Conservation (phyloP, 805 yeast genomes). For the Zygosaccharomyces rouxii region DNA sequence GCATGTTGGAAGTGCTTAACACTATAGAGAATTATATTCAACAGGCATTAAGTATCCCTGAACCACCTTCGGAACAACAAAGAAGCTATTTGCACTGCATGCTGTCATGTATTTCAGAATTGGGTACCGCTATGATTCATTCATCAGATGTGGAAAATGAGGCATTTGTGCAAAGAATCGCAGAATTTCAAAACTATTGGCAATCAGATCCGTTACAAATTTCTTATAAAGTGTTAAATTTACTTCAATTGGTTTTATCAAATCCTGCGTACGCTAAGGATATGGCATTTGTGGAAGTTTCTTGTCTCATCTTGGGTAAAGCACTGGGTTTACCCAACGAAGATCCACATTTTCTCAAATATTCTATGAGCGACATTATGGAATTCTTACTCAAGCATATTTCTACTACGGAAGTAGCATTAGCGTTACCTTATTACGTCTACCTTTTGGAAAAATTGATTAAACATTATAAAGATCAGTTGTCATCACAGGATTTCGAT, state of each 20-base stretch:
- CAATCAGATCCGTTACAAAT: slow-evolving; percentile 43
- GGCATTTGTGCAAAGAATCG: slow-evolving; percentile 16
- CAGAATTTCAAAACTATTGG: slow-evolving; percentile 44
- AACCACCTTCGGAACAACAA: slow-evolving; percentile 23
- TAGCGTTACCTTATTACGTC: slow-evolving; percentile 42
- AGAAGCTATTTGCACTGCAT: slow-evolving; percentile 52
- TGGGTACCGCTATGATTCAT: slow-evolving; percentile 64
- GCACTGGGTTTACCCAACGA: slow-evolving; percentile 26
- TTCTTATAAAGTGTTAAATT: slow-evolving; percentile 41
- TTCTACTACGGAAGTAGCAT: slow-evolving; percentile 27
- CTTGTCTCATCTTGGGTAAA: slow-evolving; percentile 52
- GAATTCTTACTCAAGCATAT: slow-evolving; percentile 26
- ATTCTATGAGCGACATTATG: slow-evolving; percentile 28
- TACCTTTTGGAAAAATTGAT: slow-evolving; percentile 45
- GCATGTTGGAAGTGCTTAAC: slow-evolving; percentile 35
- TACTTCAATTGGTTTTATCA: slow-evolving; percentile 39
- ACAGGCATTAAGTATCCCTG: slow-evolving; percentile 10
- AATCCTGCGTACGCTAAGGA: slow-evolving; percentile 39
- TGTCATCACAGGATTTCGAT: slow-evolving; percentile 35
- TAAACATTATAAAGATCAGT: slow-evolving; percentile 34
- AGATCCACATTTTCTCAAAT: slow-evolving; percentile 32
- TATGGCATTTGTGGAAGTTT: slow-evolving; percentile 53
- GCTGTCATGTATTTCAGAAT: slow-evolving; percentile 58
- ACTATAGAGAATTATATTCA: slow-evolving; percentile 28
- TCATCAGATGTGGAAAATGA: slow-evolving; percentile 44